Base-by-base conservation (phyloP, 1,284 basidiomycete genomes). In the Pyrrhoderma noxium region DNA sequence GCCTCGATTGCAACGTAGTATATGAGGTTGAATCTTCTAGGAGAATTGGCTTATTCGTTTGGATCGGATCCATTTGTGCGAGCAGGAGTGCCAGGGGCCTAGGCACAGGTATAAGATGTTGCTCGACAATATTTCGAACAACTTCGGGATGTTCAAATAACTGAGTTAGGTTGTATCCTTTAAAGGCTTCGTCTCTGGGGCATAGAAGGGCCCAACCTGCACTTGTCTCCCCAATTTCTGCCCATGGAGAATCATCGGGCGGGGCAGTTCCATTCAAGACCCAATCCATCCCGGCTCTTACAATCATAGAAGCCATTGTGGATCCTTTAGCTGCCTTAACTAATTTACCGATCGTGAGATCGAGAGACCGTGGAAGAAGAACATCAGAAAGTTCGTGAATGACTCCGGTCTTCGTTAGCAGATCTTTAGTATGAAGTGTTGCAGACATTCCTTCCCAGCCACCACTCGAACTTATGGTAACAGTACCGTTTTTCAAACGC, bases 141-240 rank as follows among this genome's bases (percentile, higher is more conserved):
- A 66, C 67, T 2, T 79, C 72, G 3, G 68, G 60, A 62, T 93
- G 76, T 23, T 76, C 72, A 55, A 86, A 83, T 51, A 97, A 76
- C 54, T 74, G 68, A 0, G 93, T 93, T 45, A 98, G 67, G 66
- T 99, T 95, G 62, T 89, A 68, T n/a, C 77, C 71, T 58, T 92
- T 86, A 73, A 98, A 96, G 0, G 95, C 93, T 54, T 86, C 83
- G 62, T 99, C 96, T 1, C 82, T 84, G 1, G 96, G 96, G 58
- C 89, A 90, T 3, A 99, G 75, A 1, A 99, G 65, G 1, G 90
- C 93, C 87, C 86, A 87, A 56, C 89, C 73, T 44, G 71, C 65
- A 55, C 74, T 69, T 25, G 67, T 64, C 19, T 76, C 60, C 25
- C 71, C 75, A 41, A 68, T 63, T 19, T 80, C 72, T 8, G 74